Percentiles rank a stretch among this genome's conserved stretches.
Conservation (phyloP, 495 filamentous ascomycete genomes). For the Lentithecium fluviatile region DNA sequence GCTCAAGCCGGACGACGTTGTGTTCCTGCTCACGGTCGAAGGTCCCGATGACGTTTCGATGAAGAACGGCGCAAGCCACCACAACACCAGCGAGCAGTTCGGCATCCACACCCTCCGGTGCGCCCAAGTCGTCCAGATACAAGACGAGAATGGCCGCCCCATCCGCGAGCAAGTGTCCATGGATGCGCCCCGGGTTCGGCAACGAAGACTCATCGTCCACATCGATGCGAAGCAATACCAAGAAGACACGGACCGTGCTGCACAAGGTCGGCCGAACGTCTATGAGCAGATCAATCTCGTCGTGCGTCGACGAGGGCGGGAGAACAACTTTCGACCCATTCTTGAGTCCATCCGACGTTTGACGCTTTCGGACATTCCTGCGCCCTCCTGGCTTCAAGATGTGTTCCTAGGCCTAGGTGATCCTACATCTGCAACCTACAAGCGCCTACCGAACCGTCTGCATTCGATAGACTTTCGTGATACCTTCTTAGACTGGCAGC, state of each 20-base stretch:
- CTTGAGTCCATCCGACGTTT: conserved; percentile 87
- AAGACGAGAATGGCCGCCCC: conserved; percentile 81
- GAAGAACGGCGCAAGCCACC: conserved; percentile 53
- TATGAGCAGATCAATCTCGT: conserved; percentile 87
- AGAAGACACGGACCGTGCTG: conserved; percentile 63
- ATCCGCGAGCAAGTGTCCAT: conserved; percentile 60
- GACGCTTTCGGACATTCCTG: conserved; percentile 77
- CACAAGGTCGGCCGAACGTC: conserved; percentile 67
- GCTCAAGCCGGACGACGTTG: conserved; percentile 81
- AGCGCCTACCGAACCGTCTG: conserved; percentile 73
- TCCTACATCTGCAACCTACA: conserved; percentile 81
- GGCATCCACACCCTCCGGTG: conserved; percentile 73
- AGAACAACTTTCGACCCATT: conserved; percentile 97
- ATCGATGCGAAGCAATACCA: conserved; percentile 79
- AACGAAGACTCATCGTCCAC: conserved; percentile 72
- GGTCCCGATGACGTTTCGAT: conserved; percentile 52
- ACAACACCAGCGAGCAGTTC: conserved; percentile 55
- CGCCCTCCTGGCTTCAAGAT: conserved; percentile 91
- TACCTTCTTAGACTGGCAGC: conserved; percentile 93
- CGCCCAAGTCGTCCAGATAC: conserved; percentile 82
- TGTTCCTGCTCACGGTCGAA: conserved; percentile 80
- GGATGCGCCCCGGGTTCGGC: conserved; percentile 57
- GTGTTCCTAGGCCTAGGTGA: conserved; percentile 97
- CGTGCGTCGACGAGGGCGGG: conserved; percentile 76
- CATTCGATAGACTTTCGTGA: conserved; percentile 83